Base-by-base conservation (phyloP, 768 basidiomycete species). In the Lentinula boryana region DNA sequence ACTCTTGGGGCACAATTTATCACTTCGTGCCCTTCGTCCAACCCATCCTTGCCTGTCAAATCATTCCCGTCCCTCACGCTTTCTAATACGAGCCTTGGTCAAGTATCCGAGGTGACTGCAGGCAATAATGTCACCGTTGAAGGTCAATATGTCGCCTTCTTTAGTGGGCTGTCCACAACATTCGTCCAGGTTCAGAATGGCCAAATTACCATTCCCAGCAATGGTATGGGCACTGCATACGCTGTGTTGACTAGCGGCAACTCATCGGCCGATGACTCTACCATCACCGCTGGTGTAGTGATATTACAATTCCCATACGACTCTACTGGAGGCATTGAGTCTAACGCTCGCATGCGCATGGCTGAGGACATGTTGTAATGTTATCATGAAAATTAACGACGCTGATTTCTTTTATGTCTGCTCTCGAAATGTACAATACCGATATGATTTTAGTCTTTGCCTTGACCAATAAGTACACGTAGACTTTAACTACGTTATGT, bases 31-130 rank as follows among this genome's bases (percentile, higher is more conserved):
- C 83, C 84, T 1, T 58, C 69, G 9, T 64, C 71, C 64, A 85
- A 84, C 72, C 74, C 79, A 2, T 57, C 75, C 32, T 72, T 84
- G 5, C 79, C 82, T 18, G 75, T 43, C 81, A 77, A 71, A 58
- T 71, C 76, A 5, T 80, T 81, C 76, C 80, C 83, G 13, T 68
- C 73, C 12, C 73, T 84, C 32, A 67, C 70, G 13, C 60, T 74
- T 44, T 64, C 64, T 7, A 62, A 68, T n/a, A 60, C 72, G 62
- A 63, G 67, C 5, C 62, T 75, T 18, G 73, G 73, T 5, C 67
- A 68, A 21, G 65, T 55, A 7, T 67, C 76, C 46, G 58, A 61
- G 5, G 65, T 76, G 48, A 50, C 64, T 5, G 69, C 68, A 55
- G 62, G 65, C 35, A 60, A 56, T 27, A 41, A 62, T 41, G 38